A percentile compares a stretch with the other conserved stretches of the same genome.
phyloP scores from a whole-genome alignment of 495 filamentous ascomycete species.

The Evernia prunastri region DNA sequence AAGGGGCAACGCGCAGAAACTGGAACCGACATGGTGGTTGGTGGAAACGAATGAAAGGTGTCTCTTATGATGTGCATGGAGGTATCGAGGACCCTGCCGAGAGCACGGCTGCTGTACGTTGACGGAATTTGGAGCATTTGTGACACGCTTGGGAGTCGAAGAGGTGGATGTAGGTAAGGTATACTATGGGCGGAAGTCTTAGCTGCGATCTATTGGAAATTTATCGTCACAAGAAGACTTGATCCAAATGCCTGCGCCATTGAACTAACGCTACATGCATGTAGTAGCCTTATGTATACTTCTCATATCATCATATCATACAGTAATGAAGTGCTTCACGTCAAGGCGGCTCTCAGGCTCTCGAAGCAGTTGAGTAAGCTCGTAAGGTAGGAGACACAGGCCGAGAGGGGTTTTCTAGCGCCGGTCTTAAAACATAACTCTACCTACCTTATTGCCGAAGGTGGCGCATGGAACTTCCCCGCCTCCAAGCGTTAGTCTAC shows the following conservation, averaged over 20 bases:
- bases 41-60: constrained; percentile 14
- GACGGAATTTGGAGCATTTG: neutral
- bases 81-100: constrained; percentile 2
- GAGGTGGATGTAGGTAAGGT: neutral
- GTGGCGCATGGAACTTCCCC: neutral
- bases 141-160: neutral
- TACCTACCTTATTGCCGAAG: neutral
- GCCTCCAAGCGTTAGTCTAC: too few relatives aligned
- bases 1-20: constrained; percentile 25
- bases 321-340: too few relatives aligned
- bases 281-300: neutral
- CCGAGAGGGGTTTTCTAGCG: constrained; percentile 12
- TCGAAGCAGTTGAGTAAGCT: too few relatives aligned
- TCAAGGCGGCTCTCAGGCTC: too few relatives aligned
- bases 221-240: neutral
- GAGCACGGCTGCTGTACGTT: neutral
- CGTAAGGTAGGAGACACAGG: too few relatives aligned
- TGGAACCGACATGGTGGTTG: constrained; percentile 16
- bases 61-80: constrained; percentile 12
- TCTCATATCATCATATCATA: too few relatives aligned
- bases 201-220: neutral
- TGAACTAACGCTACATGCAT: neutral
- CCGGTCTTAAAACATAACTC: neutral
- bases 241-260: neutral
- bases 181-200: neutral